Conservation (phyloP, 208 protist species). For the Porcisia hertigi region DNA sequence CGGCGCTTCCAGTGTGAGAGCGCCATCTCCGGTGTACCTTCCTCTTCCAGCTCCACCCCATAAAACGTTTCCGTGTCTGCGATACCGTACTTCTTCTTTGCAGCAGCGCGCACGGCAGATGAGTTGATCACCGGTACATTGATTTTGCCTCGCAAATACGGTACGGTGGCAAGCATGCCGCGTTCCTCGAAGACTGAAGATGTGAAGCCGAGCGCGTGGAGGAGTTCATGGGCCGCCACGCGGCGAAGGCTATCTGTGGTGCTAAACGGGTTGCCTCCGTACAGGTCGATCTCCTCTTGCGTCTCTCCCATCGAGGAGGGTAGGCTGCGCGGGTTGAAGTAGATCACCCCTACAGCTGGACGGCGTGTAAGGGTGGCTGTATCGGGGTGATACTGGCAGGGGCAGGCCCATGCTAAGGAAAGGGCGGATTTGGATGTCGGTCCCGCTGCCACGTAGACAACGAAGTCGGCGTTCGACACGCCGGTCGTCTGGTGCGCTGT, state of each 20-base stretch:
- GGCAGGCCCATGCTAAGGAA: constrained; percentile 42
- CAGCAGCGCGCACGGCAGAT: constrained; percentile 34
- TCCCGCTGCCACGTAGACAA: constrained; percentile 65
- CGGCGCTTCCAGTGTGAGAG: constrained; percentile 89
- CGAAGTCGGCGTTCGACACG: constrained; percentile 51
- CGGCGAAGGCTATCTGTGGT: constrained; percentile 10
- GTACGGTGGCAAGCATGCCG: constrained; percentile 16
- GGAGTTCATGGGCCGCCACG: constrained; percentile 68
- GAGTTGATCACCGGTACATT: constrained; percentile 33
- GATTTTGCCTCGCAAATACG: constrained; percentile 37
- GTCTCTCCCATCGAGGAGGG: constrained; percentile 5
- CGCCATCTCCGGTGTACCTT: not conserved
- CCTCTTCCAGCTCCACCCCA: constrained; percentile 78
- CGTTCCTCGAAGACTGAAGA: constrained; percentile 14
- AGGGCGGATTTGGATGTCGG: constrained; percentile 18
- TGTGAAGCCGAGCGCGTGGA: constrained; percentile 86
- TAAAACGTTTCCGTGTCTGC: constrained; percentile 34
- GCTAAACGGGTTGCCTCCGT: constrained; percentile 10
- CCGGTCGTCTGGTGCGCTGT: constrained; percentile 36
- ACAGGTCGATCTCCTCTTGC: not conserved
- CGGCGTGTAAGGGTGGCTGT: constrained; percentile 8
- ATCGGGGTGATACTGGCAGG: constrained; percentile 36
- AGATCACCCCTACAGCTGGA: constrained; percentile 48
- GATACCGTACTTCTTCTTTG: constrained; percentile 51
- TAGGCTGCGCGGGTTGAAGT: constrained; percentile 27